Percentiles rank a stretch among this genome's conserved stretches.
Conservation (phyloP, 345 rosid species). For the Sisymbrium altissimum region DNA sequence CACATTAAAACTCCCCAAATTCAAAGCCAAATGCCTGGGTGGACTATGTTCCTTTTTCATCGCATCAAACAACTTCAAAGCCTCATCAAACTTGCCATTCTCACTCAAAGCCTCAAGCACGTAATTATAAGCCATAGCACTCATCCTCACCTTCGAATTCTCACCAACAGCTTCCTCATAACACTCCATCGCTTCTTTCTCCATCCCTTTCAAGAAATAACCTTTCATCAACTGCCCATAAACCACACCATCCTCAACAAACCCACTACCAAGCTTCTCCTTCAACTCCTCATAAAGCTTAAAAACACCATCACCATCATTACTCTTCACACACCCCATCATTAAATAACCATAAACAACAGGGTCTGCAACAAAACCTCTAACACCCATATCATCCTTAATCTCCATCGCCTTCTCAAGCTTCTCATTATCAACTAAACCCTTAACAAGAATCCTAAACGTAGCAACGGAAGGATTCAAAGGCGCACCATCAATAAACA, state of each 20-base stretch:
- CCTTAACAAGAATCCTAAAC: conserved; percentile 67
- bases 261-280: conserved; percentile 70
- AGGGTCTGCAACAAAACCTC: conserved; percentile 62
- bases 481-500: conserved; percentile 61
- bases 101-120: conserved; percentile 71
- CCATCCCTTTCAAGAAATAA: conserved; percentile 68
- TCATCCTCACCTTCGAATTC: conserved; percentile 61
- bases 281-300: conserved; percentile 70
- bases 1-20: conserved; percentile 88
- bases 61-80: conserved; percentile 62
- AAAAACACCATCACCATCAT: conserved; percentile 59
- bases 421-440: conserved; percentile 73
- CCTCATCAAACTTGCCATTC: conserved; percentile 71
- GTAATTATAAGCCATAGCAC: conserved; percentile 59
- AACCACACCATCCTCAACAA: conserved; percentile 72
- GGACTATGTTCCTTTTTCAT: conserved; percentile 65
- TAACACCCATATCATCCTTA: conserved; percentile 68
- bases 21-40: conserved; percentile 55
- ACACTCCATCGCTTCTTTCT: conserved; percentile 74
- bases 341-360: conserved; percentile 66
- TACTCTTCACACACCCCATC: conserved; percentile 52
- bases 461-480: conserved; percentile 74
- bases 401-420: conserved; percentile 73
- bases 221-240: conserved; percentile 80
- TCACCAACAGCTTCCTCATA: conserved; percentile 55